Conservation (phyloP, 2,329 filamentous ascomycete genomes). For the Basipetospora chlamydospora region DNA sequence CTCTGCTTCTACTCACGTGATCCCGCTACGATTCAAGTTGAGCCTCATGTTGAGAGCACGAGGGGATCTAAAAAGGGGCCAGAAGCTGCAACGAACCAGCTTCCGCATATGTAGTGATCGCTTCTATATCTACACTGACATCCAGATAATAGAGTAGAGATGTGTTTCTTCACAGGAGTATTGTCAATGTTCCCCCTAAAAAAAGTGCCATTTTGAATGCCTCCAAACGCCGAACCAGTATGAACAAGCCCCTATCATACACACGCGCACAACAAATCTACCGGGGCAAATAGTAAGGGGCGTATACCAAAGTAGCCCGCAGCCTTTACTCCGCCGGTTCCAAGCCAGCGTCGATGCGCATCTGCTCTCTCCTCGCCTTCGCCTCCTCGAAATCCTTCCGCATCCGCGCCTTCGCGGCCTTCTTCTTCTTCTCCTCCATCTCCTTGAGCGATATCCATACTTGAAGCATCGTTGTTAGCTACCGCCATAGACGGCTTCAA, state of each 20-base stretch:
- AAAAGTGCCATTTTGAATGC: background rate
- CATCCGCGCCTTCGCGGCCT: constrained; percentile 19
- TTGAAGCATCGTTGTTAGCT: constrained; percentile 12
- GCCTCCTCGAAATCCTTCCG: constrained; percentile 25
- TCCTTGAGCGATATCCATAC: constrained; percentile 38
- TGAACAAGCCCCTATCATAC: constrained; percentile 1
- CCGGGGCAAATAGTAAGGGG: background rate
- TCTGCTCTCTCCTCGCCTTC: constrained; percentile 28
- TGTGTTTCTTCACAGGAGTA: no score
- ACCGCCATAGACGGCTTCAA: no score
- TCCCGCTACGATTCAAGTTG: no score
- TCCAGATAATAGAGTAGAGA: no score
- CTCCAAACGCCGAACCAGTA: constrained; percentile 1
- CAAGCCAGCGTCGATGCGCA: constrained; percentile 33
- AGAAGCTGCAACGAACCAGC: no score
- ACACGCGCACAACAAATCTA: background rate
- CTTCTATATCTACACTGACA: no score
- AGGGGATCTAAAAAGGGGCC: no score
- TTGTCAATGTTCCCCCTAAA: no score
- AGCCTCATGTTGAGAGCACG: no score
- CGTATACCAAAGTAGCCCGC: background rate
- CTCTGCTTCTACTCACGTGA: no score
- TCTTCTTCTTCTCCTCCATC: constrained; percentile 27
- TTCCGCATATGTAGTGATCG: no score
- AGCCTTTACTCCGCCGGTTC: constrained; percentile 13